phyloP scores from a whole-genome alignment of 192 early-diverging fungal genomes.

The Rhizophagus prolifer region DNA sequence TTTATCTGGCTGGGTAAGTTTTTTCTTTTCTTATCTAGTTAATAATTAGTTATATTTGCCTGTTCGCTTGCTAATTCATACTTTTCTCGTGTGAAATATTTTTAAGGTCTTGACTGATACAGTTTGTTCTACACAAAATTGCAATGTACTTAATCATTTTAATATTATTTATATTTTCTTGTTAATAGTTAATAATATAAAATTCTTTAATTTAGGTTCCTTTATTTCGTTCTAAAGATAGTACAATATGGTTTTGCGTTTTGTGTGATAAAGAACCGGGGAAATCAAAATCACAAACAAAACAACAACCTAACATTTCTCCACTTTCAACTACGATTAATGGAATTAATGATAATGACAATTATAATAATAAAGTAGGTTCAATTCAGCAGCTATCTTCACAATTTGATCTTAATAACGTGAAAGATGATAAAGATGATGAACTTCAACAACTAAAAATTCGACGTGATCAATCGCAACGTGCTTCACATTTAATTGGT shows the following conservation, averaged over 20 bases:
- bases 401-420: not conserved
- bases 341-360: not conserved
- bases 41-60: not conserved
- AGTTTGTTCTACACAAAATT: not conserved
- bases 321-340: not conserved
- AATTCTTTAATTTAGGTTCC: conserved; percentile 6
- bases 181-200: not conserved
- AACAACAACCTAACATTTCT: not conserved
- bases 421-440: conserved; percentile 25
- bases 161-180: not conserved
- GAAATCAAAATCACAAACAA: not conserved
- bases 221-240: conserved; percentile 20
- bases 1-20: conserved; percentile 19
- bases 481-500: conserved; percentile 53
- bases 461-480: conserved; percentile 48
- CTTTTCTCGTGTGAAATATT: not conserved
- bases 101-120: conserved; percentile 2
- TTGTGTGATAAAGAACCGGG: not conserved
- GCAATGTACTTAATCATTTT: not conserved
- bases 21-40: not conserved
- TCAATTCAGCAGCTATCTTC: not conserved
- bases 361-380: not conserved
- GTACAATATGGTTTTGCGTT: conserved; percentile 20
- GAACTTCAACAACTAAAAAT: conserved; percentile 33
- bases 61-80: not conserved